Conservation (phyloP, 2,329 filamentous ascomycete species). For the Clarireedia monteithiana region DNA sequence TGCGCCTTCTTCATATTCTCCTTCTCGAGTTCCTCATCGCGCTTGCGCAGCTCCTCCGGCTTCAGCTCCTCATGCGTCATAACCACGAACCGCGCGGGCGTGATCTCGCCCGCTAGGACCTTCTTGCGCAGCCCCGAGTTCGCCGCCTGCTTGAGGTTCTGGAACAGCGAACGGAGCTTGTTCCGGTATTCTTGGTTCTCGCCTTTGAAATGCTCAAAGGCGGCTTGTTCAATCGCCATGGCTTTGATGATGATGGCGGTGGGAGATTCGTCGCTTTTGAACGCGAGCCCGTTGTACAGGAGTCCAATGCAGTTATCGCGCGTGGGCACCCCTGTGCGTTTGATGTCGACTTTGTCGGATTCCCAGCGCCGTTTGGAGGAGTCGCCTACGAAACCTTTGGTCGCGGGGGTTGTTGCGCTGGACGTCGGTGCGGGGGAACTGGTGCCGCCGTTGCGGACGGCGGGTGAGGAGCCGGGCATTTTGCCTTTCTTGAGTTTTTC, state of each 20-base stretch:
- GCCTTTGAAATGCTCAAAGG: slow-evolving; percentile 60
- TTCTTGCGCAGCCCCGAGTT: slow-evolving; percentile 70
- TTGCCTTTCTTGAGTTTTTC: slow-evolving; percentile 44
- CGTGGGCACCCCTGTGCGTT: slow-evolving; percentile 63
- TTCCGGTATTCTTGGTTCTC: slow-evolving; percentile 70
- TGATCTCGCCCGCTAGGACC: slow-evolving; percentile 68
- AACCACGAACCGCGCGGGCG: slow-evolving; percentile 64
- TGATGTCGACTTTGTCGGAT: slow-evolving; percentile 70
- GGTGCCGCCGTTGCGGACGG: slow-evolving; percentile 15
- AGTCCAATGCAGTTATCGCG: slow-evolving; percentile 85
- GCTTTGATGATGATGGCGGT: slow-evolving; percentile 65
- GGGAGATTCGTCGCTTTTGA: slow-evolving; percentile 61
- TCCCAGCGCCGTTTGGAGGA: slow-evolving; percentile 76
- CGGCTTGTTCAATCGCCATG: slow-evolving; percentile 77
- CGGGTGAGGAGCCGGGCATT: slow-evolving; percentile 20
- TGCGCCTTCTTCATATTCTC: slow-evolving; percentile 98
- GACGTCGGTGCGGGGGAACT: slow-evolving; percentile 28
- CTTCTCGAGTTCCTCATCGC: slow-evolving; percentile 69
- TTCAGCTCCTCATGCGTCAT: slow-evolving; percentile 92
- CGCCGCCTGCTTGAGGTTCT: slow-evolving; percentile 89
- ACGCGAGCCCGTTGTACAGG: slow-evolving; percentile 83
- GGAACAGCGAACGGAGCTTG: slow-evolving; percentile 87
- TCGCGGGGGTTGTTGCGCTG: slow-evolving; percentile 32
- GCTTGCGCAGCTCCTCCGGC: slow-evolving; percentile 69
- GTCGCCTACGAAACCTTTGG: slow-evolving; percentile 50